These are phyloP conservation scores for Leptographium lundbergii DNA, from an alignment of 2,329 filamentous ascomycete species.

Conservation along the genomic window DNA sequence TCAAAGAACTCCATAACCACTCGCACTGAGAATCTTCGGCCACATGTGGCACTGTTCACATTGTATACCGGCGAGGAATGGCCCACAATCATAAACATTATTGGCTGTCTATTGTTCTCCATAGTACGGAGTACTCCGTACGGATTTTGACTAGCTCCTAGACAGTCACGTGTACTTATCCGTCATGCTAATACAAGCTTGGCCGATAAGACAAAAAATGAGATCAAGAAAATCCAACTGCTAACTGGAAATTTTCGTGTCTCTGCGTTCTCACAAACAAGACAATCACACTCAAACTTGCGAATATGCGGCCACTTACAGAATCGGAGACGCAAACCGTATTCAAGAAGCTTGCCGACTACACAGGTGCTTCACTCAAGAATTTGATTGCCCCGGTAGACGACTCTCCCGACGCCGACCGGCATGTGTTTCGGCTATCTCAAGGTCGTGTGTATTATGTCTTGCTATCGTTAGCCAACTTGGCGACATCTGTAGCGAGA, in stretches of 20 bases:
- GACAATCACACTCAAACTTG: background rate
- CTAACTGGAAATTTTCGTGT: background rate
- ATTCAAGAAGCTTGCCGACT: slow-evolving; percentile 87
- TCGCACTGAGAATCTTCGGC: too few species aligned
- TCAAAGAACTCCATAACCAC: too few species aligned
- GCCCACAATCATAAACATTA: too few species aligned
- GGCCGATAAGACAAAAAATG: background rate
- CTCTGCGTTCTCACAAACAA: background rate
- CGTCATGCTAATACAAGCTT: background rate
- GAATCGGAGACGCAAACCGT: slow-evolving; percentile 38
- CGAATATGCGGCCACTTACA: slow-evolving; percentile 14
- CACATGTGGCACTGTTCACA: too few species aligned
- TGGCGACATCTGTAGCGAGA: slow-evolving; percentile 74
- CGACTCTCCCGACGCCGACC: slow-evolving; percentile 55
- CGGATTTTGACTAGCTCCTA: background rate
- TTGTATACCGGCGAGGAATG: too few species aligned
- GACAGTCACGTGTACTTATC: background rate
- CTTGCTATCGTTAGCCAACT: slow-evolving; percentile 75
- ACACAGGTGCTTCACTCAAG: slow-evolving; percentile 77
- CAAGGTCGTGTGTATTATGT: slow-evolving; percentile 79
- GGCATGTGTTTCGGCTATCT: slow-evolving; percentile 76
- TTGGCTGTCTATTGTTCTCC: too few species aligned
- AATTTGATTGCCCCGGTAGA: slow-evolving; percentile 67
- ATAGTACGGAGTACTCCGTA: too few species aligned
- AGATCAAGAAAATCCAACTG: background rate